A percentile compares a stretch with the other conserved stretches of the same genome.
Conservation (phyloP, 2,329 filamentous ascomycete species). For the Thelonectria olida region DNA sequence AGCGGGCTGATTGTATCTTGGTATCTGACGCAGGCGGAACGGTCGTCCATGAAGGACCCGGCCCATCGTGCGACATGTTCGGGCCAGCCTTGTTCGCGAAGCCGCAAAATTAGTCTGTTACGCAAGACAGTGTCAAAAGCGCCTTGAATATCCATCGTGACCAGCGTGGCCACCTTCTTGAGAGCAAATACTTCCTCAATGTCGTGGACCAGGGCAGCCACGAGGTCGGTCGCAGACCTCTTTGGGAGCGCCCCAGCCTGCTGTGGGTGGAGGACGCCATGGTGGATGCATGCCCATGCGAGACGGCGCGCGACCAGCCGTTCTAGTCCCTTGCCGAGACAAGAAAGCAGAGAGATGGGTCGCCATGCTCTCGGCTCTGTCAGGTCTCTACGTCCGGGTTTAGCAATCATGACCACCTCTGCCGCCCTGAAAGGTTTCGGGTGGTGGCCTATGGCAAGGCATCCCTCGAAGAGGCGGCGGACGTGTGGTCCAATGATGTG, state of each 20-base stretch:
- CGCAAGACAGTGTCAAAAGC: too few relatives aligned
- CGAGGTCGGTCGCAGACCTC: constrained; percentile 16
- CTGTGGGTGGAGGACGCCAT: constrained; percentile 30
- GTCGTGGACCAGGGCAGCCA: too few relatives aligned
- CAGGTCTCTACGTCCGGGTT: constrained; percentile 33
- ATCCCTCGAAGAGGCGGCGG: constrained; percentile 26
- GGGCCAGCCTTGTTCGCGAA: too few relatives aligned
- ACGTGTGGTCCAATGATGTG: constrained; percentile 18
- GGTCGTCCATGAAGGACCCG: too few relatives aligned
- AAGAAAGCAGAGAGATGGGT: constrained; percentile 39
- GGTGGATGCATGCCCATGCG: constrained; percentile 28
- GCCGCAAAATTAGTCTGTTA: too few relatives aligned
- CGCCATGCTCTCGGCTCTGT: constrained; percentile 29
- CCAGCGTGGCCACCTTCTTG: too few relatives aligned
- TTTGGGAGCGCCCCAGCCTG: constrained; percentile 36
- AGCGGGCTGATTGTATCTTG: too few relatives aligned
- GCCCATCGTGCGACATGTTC: too few relatives aligned
- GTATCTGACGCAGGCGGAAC: too few relatives aligned
- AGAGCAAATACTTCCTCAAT: too few relatives aligned
- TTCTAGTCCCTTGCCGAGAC: constrained; percentile 41
- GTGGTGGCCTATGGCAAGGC: constrained; percentile 28
- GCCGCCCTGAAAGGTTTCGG: constrained; percentile 31
- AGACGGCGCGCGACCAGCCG: constrained; percentile 34
- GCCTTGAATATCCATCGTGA: too few relatives aligned
- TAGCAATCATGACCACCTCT: constrained; percentile 37